Conservation (phyloP, 495 filamentous ascomycete species). For the Darksidea phi region DNA sequence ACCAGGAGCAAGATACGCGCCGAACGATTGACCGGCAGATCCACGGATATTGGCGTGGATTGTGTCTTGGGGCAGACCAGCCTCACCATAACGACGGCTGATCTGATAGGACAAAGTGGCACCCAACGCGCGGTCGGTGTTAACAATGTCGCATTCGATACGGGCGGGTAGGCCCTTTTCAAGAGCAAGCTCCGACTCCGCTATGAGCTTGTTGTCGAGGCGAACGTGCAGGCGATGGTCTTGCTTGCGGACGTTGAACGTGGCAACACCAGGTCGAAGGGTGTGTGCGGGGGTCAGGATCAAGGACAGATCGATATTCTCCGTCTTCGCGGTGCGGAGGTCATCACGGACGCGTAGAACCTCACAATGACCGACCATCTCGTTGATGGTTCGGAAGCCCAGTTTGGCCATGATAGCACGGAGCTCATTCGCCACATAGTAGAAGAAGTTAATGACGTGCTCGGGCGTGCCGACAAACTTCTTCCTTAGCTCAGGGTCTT, state of each 20-base stretch:
- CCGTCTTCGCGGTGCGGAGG: constrained; percentile 81
- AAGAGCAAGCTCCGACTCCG: constrained; percentile 92
- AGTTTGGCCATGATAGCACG: constrained; percentile 97
- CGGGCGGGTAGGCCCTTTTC: constrained; percentile 94
- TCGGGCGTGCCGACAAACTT: constrained; percentile 95
- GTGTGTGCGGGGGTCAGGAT: constrained; percentile 96
- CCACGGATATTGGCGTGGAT: constrained; percentile 97
- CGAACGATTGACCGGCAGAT: constrained; percentile 98
- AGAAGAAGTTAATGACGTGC: constrained; percentile 99
- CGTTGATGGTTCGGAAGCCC: constrained; percentile 92
- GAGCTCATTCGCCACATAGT: constrained; percentile 96
- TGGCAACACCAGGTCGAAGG: constrained; percentile 92
- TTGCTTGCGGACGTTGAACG: constrained; percentile 98
- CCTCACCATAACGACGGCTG: constrained; percentile 87
- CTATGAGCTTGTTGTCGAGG: constrained; percentile 97
- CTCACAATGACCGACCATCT: constrained; percentile 97
- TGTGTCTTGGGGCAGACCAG: constrained; percentile 87
- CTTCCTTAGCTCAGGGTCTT: constrained; percentile 90
- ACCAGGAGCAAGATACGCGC: constrained; percentile 91
- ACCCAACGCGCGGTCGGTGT: constrained; percentile 93
- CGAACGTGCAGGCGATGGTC: constrained; percentile 92
- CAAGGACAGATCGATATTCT: constrained; percentile 90
- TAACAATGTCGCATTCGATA: constrained; percentile 97
- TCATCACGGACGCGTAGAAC: constrained; percentile 85
- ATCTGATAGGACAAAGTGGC: constrained; percentile 97